Conservation (phyloP, 768 basidiomycete genomes). For the Lactarius hengduanensis region DNA sequence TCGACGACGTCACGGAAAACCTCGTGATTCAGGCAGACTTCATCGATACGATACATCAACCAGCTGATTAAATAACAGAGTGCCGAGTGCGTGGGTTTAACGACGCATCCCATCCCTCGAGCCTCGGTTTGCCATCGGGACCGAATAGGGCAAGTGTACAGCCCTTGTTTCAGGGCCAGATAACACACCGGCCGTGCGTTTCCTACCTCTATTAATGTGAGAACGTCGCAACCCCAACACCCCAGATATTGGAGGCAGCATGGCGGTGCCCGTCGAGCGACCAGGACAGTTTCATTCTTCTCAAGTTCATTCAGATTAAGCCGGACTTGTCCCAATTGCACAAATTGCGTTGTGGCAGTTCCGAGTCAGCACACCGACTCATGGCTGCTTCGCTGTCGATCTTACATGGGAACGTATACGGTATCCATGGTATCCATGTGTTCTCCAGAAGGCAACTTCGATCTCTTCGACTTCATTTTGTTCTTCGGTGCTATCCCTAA, state of each 20-base stretch:
- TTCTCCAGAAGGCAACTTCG: slow-evolving; percentile 11
- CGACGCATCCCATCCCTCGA: not conserved
- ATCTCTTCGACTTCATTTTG: slow-evolving; percentile 24
- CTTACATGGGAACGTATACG: slow-evolving; percentile 10
- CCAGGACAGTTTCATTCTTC: not conserved
- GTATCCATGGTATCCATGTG: slow-evolving; percentile 13
- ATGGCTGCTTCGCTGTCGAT: slow-evolving; percentile 7
- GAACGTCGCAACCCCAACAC: not conserved
- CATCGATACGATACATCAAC: not conserved
- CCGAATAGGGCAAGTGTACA: slow-evolving; percentile 7
- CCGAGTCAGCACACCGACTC: not conserved
- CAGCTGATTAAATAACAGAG: not conserved
- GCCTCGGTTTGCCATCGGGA: not conserved
- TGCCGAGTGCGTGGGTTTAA: not conserved
- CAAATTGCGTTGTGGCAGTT: slow-evolving; percentile 2
- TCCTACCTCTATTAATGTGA: slow-evolving; percentile 4
- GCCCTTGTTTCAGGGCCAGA: not conserved
- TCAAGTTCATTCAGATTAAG: not conserved
- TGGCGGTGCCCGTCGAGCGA: not conserved
- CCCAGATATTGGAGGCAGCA: not conserved
- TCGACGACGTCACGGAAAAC: slow-evolving; percentile 7
- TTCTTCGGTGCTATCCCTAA: not conserved
- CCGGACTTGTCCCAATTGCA: not conserved
- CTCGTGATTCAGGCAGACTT: not conserved
- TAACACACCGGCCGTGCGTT: not conserved